Conservation (phyloP, 495 filamentous ascomycete genomes). For the Lindgomyces ingoldianus region DNA sequence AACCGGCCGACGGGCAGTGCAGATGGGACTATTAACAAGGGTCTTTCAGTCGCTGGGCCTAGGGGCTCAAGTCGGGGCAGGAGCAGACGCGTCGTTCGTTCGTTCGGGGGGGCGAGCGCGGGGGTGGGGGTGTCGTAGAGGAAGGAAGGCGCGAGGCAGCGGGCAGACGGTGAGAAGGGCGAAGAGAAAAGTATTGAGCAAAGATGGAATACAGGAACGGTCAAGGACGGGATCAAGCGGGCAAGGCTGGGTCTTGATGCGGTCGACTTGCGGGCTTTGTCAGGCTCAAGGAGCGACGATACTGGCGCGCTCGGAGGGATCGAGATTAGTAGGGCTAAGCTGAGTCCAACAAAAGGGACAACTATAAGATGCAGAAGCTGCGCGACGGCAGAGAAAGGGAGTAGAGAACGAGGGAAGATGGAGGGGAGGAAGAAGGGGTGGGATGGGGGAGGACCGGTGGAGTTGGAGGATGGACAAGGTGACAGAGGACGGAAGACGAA, state of each 20-base stretch:
- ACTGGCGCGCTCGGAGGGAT: conserved; percentile 35
- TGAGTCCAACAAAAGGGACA: conserved; percentile 19
- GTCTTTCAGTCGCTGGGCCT: background rate
- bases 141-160: conserved; percentile 15
- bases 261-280: conserved; percentile 33
- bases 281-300: conserved; percentile 30
- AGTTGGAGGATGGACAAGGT: conserved; percentile 51
- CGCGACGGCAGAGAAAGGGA: conserved; percentile 32
- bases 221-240: conserved; percentile 29
- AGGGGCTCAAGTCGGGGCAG: conserved; percentile 3
- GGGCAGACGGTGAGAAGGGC: background rate
- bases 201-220: conserved; percentile 20
- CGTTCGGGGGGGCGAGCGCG: conserved; percentile 13
- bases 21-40: conserved; percentile 26
- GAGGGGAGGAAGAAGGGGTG: conserved; percentile 38
- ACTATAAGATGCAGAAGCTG: conserved; percentile 36
- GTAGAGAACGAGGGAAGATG: conserved; percentile 28
- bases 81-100: conserved; percentile 14
- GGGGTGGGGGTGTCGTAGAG: background rate
- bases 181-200: conserved; percentile 23
- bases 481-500: conserved; percentile 36
- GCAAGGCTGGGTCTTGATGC: conserved; percentile 20
- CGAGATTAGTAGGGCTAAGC: conserved; percentile 26
- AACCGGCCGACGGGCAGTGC: conserved; percentile 26
- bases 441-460: conserved; percentile 50